Evolutionary conservation across 257 asterid species (phyloP).

Genomic region (Forsythia viridissima): DNA sequence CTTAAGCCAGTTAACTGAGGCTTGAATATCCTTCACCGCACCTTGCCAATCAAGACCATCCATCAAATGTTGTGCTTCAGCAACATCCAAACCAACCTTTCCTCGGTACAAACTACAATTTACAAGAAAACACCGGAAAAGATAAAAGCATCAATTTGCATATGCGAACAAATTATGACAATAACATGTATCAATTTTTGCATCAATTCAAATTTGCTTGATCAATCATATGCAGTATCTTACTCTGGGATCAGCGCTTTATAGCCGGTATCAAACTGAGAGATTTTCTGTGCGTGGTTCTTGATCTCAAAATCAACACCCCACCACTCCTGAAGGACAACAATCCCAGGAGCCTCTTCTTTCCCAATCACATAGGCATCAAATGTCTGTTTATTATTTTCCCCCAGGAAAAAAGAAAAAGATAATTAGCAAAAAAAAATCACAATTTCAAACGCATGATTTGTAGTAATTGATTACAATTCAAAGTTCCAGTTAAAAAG

Average conservation of each 20-base stretch:
- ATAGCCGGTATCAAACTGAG: slow-evolving; percentile 78
- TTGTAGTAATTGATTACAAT: background rate
- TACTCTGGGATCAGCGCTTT: slow-evolving; percentile 96
- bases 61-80: slow-evolving; percentile 98
- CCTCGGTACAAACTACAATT: slow-evolving; percentile 79
- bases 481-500: background rate
- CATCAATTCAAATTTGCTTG: slow-evolving; percentile 5
- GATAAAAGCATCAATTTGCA: background rate
- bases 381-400: slow-evolving; percentile 51
- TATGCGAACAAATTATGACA: background rate
- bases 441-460: background rate
- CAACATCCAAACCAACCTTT: slow-evolving; percentile 91
- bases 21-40: slow-evolving; percentile 90
- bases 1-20: slow-evolving; percentile 91
- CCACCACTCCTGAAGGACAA: slow-evolving; percentile 99
- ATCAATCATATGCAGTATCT: slow-evolving; percentile 23
- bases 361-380: slow-evolving; percentile 93
- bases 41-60: slow-evolving; percentile 98
- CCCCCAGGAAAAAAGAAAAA: slow-evolving; percentile 11
- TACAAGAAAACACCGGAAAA: slow-evolving; percentile 15
- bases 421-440: background rate
- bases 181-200: background rate
- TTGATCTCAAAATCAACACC: slow-evolving; percentile 96
- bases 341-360: slow-evolving; percentile 95
- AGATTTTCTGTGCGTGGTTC: slow-evolving; percentile 91